phyloP scores from a whole-genome alignment of 2,329 filamentous ascomycete genomes.

The Coniochaeta pulveracea region DNA sequence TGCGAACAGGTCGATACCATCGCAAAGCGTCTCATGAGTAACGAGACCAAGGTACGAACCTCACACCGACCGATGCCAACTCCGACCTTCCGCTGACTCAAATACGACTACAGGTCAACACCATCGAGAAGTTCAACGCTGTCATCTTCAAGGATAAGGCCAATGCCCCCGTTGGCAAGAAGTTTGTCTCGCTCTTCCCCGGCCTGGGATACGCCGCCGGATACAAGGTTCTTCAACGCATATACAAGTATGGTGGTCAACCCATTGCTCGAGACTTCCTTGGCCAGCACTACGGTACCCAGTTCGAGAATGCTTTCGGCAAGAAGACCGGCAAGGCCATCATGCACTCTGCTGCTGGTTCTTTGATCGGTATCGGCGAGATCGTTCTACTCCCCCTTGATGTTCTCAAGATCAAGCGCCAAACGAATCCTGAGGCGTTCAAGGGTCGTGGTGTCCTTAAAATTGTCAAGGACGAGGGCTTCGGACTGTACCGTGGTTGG shows the following conservation, averaged over 20 bases:
- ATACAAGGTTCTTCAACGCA: constrained; percentile 93
- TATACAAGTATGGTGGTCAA: constrained; percentile 99
- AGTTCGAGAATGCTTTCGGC: constrained; percentile 84
- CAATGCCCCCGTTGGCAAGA: constrained; percentile 53
- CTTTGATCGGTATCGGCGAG: constrained; percentile 93
- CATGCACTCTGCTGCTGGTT: constrained; percentile 93
- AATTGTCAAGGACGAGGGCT: constrained; percentile 89
- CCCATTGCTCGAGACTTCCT: constrained; percentile 90
- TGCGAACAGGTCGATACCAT: constrained; percentile 77
- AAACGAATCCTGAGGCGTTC: constrained; percentile 98
- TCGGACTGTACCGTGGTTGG: constrained; percentile 91
- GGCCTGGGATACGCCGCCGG: constrained; percentile 94
- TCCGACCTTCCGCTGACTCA: too few species aligned
- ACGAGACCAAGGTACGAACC: constrained; percentile 59
- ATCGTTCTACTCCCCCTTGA: constrained; percentile 91
- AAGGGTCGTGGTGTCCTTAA: constrained; percentile 80
- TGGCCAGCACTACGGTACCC: constrained; percentile 61
- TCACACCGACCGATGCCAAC: constrained; percentile 12
- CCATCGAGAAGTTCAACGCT: constrained; percentile 59
- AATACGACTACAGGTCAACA: constrained; percentile 38
- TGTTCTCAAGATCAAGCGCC: constrained; percentile 98
- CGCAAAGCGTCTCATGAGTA: constrained; percentile 98
- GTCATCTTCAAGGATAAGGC: constrained; percentile 94
- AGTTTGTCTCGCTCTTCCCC: constrained; percentile 93
- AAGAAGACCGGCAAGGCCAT: constrained; percentile 97